phyloP scores from a whole-genome alignment of 768 basidiomycete genomes.

The Neoboletus subvelutipes region DNA sequence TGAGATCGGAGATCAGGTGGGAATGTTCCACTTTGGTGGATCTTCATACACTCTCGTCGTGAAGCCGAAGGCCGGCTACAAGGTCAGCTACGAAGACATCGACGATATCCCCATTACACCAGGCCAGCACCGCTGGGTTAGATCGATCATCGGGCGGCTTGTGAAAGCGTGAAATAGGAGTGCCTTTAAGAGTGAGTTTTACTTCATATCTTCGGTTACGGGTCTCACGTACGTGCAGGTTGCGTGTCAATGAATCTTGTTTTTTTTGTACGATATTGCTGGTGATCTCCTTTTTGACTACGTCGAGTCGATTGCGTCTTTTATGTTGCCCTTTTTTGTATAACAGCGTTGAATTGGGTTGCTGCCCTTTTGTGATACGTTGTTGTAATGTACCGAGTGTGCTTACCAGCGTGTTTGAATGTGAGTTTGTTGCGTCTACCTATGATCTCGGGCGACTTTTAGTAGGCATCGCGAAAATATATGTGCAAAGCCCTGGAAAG shows the following conservation, averaged over 20 bases:
- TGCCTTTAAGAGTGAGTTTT: not conserved
- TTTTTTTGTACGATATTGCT: not conserved
- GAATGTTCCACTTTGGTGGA: constrained; percentile 63
- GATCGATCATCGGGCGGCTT: not conserved
- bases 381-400: not conserved
- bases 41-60: constrained; percentile 49
- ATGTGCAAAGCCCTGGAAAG: too few species aligned
- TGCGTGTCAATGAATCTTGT: not conserved
- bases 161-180: not conserved
- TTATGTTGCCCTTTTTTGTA: not conserved
- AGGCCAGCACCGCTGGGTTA: constrained; percentile 2
- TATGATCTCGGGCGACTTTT: too few species aligned
- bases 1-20: not conserved
- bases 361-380: not conserved
- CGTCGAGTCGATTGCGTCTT: not conserved
- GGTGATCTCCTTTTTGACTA: not conserved
- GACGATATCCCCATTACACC: not conserved
- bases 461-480: too few species aligned
- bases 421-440: not conserved
- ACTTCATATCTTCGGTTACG: too few species aligned
- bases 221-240: not conserved
- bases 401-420: not conserved
- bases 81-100: not conserved
- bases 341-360: not conserved
- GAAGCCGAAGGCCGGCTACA: not conserved